phyloP scores from a whole-genome alignment of 2,329 filamentous ascomycete species.

The Curvularia sp. region DNA sequence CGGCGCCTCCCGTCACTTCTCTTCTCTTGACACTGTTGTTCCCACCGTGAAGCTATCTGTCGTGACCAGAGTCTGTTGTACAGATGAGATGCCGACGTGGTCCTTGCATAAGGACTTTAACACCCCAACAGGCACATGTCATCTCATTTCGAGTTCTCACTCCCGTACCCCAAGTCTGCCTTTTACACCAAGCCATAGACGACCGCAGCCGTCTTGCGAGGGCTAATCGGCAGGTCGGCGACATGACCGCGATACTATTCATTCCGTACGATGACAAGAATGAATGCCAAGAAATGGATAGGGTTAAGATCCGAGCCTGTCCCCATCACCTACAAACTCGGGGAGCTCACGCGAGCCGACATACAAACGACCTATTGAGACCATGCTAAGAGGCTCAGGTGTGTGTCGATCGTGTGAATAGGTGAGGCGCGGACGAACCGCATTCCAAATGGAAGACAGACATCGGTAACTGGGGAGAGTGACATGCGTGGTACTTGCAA shows the following conservation, averaged over 20 bases:
- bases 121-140: slow-evolving; percentile 74
- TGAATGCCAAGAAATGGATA: slow-evolving; percentile 76
- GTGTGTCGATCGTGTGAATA: slow-evolving; percentile 55
- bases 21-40: slow-evolving; percentile 52
- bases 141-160: slow-evolving; percentile 59
- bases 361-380: slow-evolving; percentile 58
- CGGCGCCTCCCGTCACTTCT: slow-evolving; percentile 59
- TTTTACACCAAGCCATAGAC: slow-evolving; percentile 45
- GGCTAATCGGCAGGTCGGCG: slow-evolving; percentile 71
- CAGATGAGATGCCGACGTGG: slow-evolving; percentile 78
- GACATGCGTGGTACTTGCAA: slow-evolving; percentile 62
- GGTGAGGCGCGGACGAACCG: slow-evolving; percentile 56
- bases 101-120: slow-evolving; percentile 76
- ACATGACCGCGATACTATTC: slow-evolving; percentile 59
- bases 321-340: slow-evolving; percentile 59
- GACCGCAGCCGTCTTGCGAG: slow-evolving; percentile 26
- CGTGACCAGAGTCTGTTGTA: slow-evolving; percentile 73
- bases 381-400: slow-evolving; percentile 67
- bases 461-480: slow-evolving; percentile 80
- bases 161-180: slow-evolving; percentile 55
- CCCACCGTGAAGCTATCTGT: slow-evolving; percentile 62
- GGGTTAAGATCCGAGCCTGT: slow-evolving; percentile 94
- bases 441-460: slow-evolving; percentile 69
- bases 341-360: slow-evolving; percentile 41
- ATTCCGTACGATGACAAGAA: slow-evolving; percentile 55